Evolutionary conservation across 2,329 filamentous ascomycete genomes (phyloP).

Genomic region (Colletotrichum sojae): DNA sequence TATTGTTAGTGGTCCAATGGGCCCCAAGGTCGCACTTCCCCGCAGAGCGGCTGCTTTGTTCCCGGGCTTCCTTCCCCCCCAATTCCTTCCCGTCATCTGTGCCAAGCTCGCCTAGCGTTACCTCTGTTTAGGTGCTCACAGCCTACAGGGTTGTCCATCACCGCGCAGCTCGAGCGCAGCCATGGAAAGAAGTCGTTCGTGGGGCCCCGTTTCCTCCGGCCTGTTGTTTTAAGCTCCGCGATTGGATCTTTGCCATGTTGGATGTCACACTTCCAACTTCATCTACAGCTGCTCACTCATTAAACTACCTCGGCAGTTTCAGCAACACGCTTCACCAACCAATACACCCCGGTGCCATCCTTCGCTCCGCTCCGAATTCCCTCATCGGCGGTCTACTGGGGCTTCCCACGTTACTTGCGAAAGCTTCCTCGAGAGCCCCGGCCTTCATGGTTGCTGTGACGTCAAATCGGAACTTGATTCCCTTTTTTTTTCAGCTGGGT

Average conservation of each 20-base stretch:
- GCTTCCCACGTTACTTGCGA: constrained; percentile 5
- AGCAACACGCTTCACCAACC: constrained; percentile 4
- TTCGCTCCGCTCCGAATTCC: neutral
- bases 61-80: constrained; percentile 8
- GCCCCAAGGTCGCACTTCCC: constrained; percentile 37
- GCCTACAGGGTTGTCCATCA: no score
- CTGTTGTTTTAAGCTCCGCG: constrained; percentile 3
- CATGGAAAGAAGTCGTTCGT: constrained; percentile 7
- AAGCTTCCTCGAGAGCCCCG: constrained; percentile 19
- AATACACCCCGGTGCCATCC: constrained; percentile 9
- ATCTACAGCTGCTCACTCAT: constrained; percentile 6
- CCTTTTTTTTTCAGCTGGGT: no score
- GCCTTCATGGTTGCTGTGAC: neutral
- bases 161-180: no score
- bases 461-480: constrained; percentile 3
- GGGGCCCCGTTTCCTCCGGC: constrained; percentile 24
- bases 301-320: constrained; percentile 38
- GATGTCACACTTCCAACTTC: constrained; percentile 22
- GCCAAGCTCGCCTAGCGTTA: constrained; percentile 28
- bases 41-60: constrained; percentile 23
- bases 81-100: constrained; percentile 14
- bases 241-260: constrained; percentile 22
- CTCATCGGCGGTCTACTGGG: neutral
- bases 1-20: constrained; percentile 8
- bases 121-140: no score